Percentiles rank a stretch among this genome's conserved stretches.
phyloP scores from a whole-genome alignment of 139 green algal genomes.

The Coccomyxa sp. region DNA sequence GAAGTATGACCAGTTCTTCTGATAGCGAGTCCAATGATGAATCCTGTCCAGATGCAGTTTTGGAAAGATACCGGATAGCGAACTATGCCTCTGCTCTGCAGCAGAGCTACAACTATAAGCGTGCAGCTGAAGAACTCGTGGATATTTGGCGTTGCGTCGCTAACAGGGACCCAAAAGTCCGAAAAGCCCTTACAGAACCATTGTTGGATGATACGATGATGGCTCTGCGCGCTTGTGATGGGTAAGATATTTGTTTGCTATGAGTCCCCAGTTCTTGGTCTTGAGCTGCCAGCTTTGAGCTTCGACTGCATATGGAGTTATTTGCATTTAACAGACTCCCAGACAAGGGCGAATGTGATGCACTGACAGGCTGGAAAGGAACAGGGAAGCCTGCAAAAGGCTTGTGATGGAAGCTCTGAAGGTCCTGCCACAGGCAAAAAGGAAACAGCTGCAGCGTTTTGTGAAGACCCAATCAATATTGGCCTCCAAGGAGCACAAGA shows the following conservation, averaged over 20 bases:
- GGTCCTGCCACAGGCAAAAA: neutral
- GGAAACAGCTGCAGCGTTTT: neutral
- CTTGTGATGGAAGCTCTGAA: conserved; percentile 5
- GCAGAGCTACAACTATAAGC: conserved; percentile 2
- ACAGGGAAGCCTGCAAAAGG: neutral
- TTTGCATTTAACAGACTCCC: neutral
- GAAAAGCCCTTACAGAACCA: neutral
- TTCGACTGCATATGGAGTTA: neutral
- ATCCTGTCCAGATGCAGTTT: neutral
- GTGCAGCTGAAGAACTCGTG: conserved; percentile 9
- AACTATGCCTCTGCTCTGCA: neutral
- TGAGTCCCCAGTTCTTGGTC: neutral
- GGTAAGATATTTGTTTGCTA: neutral
- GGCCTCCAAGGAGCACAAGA: neutral
- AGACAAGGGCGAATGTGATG: too few relatives aligned
- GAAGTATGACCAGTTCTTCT: neutral
- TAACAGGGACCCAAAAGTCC: neutral
- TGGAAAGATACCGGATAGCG: conserved; percentile 8
- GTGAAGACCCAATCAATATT: neutral
- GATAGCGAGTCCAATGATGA: neutral
- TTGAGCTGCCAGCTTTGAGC: neutral
- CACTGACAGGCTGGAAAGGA: neutral
- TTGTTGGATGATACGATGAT: conserved; percentile 6
- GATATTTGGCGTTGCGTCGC: neutral
- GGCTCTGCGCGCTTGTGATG: conserved; percentile 5